Evolutionary conservation across 306 rosid genomes (phyloP).

Genomic region (Vigna hirtella): DNA sequence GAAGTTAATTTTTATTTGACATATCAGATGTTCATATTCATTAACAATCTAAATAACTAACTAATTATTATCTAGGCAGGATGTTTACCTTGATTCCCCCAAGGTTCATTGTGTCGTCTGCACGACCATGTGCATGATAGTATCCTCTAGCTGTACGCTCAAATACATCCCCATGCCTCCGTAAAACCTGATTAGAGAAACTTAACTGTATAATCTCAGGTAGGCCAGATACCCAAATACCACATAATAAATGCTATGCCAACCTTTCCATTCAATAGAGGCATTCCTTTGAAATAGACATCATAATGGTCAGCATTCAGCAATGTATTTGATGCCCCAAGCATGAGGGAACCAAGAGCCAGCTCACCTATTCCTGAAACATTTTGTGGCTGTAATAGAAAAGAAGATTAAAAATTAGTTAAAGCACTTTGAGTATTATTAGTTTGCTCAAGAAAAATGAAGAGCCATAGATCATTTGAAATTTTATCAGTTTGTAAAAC

Average conservation of each 20-base stretch:
- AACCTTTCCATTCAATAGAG: constrained; percentile 82
- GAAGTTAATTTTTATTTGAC: constrained; percentile 9
- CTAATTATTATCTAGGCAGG: neutral
- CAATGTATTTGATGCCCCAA: constrained; percentile 82
- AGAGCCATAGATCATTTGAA: constrained; percentile 20
- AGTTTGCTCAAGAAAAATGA: constrained; percentile 22
- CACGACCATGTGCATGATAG: constrained; percentile 96
- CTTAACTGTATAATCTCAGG: constrained; percentile 28
- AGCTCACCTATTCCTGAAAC: constrained; percentile 92
- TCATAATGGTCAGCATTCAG: constrained; percentile 88
- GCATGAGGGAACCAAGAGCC: constrained; percentile 83
- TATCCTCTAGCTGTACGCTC: constrained; percentile 81
- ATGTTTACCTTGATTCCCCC: constrained; percentile 92
- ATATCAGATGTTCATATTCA: neutral
- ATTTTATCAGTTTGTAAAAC: constrained; percentile 3
- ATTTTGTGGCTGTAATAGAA: constrained; percentile 64
- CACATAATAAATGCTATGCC: constrained; percentile 33
- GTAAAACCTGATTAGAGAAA: constrained; percentile 63
- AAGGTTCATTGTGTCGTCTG: constrained; percentile 97
- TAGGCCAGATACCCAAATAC: neutral
- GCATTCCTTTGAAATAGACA: constrained; percentile 92
- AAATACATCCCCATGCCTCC: constrained; percentile 96
- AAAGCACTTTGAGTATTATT: neutral
- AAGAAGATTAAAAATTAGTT: constrained; percentile 20
- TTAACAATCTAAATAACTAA: constrained; percentile 25